Conservation (phyloP, 73 alveolate genomes). For the Stentor coeruleus region DNA sequence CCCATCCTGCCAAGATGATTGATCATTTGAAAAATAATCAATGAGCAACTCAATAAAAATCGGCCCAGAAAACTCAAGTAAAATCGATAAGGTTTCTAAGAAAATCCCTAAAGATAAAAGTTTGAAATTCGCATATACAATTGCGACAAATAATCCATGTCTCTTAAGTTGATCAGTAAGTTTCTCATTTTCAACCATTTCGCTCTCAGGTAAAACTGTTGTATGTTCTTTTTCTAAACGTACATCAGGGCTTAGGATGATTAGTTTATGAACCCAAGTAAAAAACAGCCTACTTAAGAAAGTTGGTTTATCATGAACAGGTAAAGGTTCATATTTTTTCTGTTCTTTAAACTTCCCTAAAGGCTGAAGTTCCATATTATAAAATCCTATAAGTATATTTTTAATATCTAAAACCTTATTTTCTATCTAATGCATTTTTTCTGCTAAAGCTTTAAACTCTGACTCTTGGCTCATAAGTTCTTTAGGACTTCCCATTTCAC, state of each 20-base stretch:
- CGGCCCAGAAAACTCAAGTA: neutral
- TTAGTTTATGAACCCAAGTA: neutral
- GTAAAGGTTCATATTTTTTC: too few relatives aligned
- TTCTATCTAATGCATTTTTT: neutral
- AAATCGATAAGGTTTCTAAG: neutral
- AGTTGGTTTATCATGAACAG: too few relatives aligned
- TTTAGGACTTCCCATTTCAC: slow-evolving; percentile 70
- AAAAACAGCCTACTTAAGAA: too few relatives aligned
- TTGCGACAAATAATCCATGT: neutral
- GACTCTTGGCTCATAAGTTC: slow-evolving; percentile 36
- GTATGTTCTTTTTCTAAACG: neutral
- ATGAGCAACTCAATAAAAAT: neutral
- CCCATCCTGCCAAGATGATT: neutral
- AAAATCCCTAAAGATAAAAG: neutral
- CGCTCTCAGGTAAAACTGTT: neutral
- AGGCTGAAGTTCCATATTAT: neutral
- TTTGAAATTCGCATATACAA: neutral
- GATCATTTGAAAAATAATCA: neutral
- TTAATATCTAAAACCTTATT: too few relatives aligned
- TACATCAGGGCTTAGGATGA: neutral
- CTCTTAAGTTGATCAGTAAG: neutral
- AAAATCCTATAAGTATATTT: too few relatives aligned
- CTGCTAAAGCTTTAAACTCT: neutral
- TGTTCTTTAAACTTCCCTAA: neutral
- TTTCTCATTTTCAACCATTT: neutral